phyloP scores from a whole-genome alignment of 2,329 filamentous ascomycete species.

The Epichloe hybrida region DNA sequence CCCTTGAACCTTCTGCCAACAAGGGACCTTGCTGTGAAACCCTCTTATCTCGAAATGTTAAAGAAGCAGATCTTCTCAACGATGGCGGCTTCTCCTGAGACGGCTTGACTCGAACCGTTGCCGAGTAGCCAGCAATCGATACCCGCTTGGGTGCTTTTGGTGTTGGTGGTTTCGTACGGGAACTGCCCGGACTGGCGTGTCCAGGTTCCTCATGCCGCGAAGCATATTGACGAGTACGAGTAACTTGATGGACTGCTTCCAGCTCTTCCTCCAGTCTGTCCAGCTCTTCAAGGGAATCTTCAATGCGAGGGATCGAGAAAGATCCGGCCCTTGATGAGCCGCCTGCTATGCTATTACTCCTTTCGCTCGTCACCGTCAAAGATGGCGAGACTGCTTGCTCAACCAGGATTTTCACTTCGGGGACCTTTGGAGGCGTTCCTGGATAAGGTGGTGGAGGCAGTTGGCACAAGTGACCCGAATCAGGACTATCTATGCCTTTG shows the following conservation, averaged over 20 bases:
- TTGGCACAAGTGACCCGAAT: slow-evolving; percentile 4
- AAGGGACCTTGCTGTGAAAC: slow-evolving; percentile 6
- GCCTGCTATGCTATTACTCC: slow-evolving; percentile 21
- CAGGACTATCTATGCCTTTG: slow-evolving; percentile 1
- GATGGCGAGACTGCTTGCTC: slow-evolving; percentile 21
- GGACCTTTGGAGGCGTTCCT: slow-evolving; percentile 15
- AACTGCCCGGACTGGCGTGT: not conserved
- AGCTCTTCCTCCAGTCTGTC: slow-evolving; percentile 49
- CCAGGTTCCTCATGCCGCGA: slow-evolving; percentile 9
- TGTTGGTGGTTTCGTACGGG: slow-evolving; percentile 8
- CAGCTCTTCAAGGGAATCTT: slow-evolving; percentile 50
- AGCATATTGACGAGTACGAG: slow-evolving; percentile 20
- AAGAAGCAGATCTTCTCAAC: slow-evolving; percentile 29
- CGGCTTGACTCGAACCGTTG: slow-evolving; percentile 29
- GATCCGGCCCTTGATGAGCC: slow-evolving; percentile 18
- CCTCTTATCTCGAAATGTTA: slow-evolving; percentile 21
- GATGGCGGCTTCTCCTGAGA: slow-evolving; percentile 22
- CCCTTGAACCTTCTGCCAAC: slow-evolving; percentile 6
- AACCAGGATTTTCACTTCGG: slow-evolving; percentile 16
- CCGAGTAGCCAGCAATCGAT: slow-evolving; percentile 20
- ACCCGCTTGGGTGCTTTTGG: slow-evolving; percentile 13
- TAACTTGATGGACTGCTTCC: slow-evolving; percentile 34
- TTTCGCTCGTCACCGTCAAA: slow-evolving; percentile 17
- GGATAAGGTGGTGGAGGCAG: slow-evolving; percentile 12
- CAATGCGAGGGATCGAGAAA: slow-evolving; percentile 36